Evolutionary conservation across 352 stramenopile genomes (phyloP).

Genomic region (Globisporangium emineosum): DNA sequence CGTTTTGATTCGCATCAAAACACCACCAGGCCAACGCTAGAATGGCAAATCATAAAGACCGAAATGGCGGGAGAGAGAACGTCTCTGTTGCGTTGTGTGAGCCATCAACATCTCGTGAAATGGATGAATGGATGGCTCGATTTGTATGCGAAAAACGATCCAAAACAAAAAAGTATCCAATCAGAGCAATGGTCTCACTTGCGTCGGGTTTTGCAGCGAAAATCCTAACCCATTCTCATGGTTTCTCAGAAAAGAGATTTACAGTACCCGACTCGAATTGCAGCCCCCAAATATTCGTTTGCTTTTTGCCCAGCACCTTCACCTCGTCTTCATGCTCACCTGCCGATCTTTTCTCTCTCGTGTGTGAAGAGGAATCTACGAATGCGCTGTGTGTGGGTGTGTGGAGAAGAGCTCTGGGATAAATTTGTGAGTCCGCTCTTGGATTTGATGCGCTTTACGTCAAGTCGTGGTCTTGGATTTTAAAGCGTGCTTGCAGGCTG

Average conservation of each 20-base stretch:
- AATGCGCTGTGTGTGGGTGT: not conserved
- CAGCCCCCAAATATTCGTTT: not conserved
- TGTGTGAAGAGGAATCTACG: not conserved
- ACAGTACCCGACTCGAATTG: not conserved
- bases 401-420: too few species aligned
- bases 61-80: not conserved
- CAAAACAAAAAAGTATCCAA: not conserved
- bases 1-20: not conserved
- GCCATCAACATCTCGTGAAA: not conserved
- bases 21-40: not conserved
- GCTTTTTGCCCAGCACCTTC: not conserved
- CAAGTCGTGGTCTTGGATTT: too few species aligned
- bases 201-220: constrained; percentile 12
- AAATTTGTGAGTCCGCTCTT: too few species aligned
- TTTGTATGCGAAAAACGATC: constrained; percentile 10
- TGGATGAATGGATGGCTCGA: not conserved
- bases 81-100: not conserved
- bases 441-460: too few species aligned
- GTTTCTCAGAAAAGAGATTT: not conserved
- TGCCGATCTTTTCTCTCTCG: not conserved
- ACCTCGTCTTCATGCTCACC: not conserved
- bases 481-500: too few species aligned
- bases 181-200: constrained; percentile 6
- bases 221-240: constrained; percentile 10
- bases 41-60: not conserved